These are phyloP conservation scores for Sporisorium scitamineum DNA, from an alignment of 1,284 basidiomycete genomes.

Conservation along the genomic window DNA sequence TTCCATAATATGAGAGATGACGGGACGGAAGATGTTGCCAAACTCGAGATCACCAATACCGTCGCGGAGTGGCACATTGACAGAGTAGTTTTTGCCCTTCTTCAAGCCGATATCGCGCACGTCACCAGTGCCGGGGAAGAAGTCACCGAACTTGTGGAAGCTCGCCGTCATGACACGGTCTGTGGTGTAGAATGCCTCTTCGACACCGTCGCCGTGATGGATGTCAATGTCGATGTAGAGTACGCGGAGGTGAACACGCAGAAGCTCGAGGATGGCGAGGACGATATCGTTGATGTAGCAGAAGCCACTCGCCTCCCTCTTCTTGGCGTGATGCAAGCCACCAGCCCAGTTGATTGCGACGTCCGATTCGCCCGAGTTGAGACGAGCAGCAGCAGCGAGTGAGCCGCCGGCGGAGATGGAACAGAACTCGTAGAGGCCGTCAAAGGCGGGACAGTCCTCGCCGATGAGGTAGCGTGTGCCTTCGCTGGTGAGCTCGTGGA, in stretches of 20 bases:
- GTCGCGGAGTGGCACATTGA: slow-evolving; percentile 94
- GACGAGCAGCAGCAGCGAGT: slow-evolving; percentile 82
- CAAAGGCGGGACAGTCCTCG: slow-evolving; percentile 96
- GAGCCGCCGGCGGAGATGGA: slow-evolving; percentile 92
- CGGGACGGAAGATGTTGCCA: slow-evolving; percentile 74
- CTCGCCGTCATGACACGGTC: slow-evolving; percentile 95
- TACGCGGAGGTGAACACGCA: slow-evolving; percentile 79
- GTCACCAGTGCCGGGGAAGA: slow-evolving; percentile 87
- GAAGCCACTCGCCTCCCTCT: slow-evolving; percentile 93
- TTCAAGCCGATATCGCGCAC: slow-evolving; percentile 83
- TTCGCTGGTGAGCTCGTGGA: slow-evolving; percentile 77
- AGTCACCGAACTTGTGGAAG: slow-evolving; percentile 94
- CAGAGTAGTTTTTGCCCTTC: slow-evolving; percentile 87
- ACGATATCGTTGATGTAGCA: slow-evolving; percentile 91
- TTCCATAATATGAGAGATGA: slow-evolving; percentile 87
- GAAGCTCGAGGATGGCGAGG: slow-evolving; percentile 66
- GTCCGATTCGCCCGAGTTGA: slow-evolving; percentile 85
- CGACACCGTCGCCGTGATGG: slow-evolving; percentile 97
- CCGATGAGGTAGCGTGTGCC: slow-evolving; percentile 74
- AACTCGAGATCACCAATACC: slow-evolving; percentile 85
- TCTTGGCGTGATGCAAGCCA: slow-evolving; percentile 97
- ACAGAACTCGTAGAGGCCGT: slow-evolving; percentile 96
- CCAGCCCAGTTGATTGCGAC: slow-evolving; percentile 98
- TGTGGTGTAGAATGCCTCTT: slow-evolving; percentile 98
- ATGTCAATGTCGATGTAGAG: slow-evolving; percentile 98